A percentile compares a stretch with the other conserved stretches of the same genome.
Evolutionary conservation across 2,329 filamentous ascomycete genomes (phyloP).

Genomic region (Moelleriella libera): DNA sequence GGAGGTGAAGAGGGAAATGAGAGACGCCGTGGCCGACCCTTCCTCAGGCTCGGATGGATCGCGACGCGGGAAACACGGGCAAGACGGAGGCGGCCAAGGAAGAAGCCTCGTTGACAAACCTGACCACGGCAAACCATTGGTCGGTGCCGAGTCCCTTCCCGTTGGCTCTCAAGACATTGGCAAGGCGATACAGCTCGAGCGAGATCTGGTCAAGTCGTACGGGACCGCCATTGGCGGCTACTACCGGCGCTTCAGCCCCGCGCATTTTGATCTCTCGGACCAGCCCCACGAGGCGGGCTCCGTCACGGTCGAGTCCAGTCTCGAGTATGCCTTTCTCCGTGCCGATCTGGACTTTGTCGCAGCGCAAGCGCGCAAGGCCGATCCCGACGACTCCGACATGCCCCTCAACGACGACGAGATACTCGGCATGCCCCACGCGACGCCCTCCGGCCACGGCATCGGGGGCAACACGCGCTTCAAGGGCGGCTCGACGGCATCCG

Average conservation of each 20-base stretch:
- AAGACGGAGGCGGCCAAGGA: no score
- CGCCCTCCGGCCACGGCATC: slow-evolving; percentile 46
- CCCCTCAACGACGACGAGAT: slow-evolving; percentile 80
- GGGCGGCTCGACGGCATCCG: slow-evolving; percentile 82
- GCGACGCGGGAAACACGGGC: no score
- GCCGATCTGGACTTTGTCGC: slow-evolving; percentile 90
- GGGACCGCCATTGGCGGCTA: slow-evolving; percentile 81
- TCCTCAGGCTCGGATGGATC: not conserved
- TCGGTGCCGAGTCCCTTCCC: slow-evolving; percentile 28
- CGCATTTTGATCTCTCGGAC: slow-evolving; percentile 46
- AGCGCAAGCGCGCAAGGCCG: slow-evolving; percentile 72
- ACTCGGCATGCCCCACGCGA: slow-evolving; percentile 45
- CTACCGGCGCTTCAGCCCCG: slow-evolving; percentile 77
- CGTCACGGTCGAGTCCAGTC: slow-evolving; percentile 58
- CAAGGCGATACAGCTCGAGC: slow-evolving; percentile 56
- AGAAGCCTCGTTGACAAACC: slow-evolving; percentile 19
- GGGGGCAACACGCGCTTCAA: slow-evolving; percentile 71
- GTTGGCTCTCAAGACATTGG: slow-evolving; percentile 37
- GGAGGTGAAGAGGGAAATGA: slow-evolving; percentile 24
- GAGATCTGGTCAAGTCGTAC: slow-evolving; percentile 61
- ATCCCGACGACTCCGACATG: slow-evolving; percentile 59
- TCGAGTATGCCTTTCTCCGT: slow-evolving; percentile 86
- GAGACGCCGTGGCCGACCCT: slow-evolving; percentile 16
- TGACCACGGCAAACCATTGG: slow-evolving; percentile 20
- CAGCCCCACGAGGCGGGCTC: slow-evolving; percentile 17